Conservation (phyloP, 768 basidiomycete species). For the Wakefieldia striispora region DNA sequence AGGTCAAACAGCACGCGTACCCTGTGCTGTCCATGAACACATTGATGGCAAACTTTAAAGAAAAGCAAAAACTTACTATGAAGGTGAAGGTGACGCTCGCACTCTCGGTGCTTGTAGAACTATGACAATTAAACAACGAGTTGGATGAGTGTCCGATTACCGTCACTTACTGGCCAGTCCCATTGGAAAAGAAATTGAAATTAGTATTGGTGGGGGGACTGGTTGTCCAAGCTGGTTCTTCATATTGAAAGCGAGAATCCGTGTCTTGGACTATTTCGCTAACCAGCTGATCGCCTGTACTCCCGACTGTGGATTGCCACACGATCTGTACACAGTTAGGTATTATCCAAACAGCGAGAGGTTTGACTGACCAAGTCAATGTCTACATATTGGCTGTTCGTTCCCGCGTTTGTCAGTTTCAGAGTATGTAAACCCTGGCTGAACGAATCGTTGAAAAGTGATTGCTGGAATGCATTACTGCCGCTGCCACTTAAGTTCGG, state of each 20-base stretch:
- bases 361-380: constrained; percentile 40
- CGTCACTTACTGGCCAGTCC: constrained; percentile 40
- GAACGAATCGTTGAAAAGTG: constrained; percentile 39
- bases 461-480: constrained; percentile 36
- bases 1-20: no score
- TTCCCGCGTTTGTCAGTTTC: constrained; percentile 31
- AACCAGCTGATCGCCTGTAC: constrained; percentile 9
- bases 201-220: constrained; percentile 29
- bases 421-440: constrained; percentile 37
- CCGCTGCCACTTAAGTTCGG: constrained; percentile 28
- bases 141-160: background rate
- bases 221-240: constrained; percentile 36
- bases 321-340: constrained; percentile 18
- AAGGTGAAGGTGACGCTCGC: constrained; percentile 41
- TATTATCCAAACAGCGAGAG: background rate
- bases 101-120: constrained; percentile 33
- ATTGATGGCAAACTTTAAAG: no score
- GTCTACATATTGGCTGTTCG: constrained; percentile 38
- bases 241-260: constrained; percentile 40
- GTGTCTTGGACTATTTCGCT: constrained; percentile 33
- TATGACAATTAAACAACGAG: constrained; percentile 13
- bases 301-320: constrained; percentile 31
- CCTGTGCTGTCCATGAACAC: no score
- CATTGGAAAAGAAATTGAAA: constrained; percentile 39
- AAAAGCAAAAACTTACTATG: constrained; percentile 28